Base-by-base conservation (phyloP, 75 land plant species). In the Adiantum capillusveneris region DNA sequence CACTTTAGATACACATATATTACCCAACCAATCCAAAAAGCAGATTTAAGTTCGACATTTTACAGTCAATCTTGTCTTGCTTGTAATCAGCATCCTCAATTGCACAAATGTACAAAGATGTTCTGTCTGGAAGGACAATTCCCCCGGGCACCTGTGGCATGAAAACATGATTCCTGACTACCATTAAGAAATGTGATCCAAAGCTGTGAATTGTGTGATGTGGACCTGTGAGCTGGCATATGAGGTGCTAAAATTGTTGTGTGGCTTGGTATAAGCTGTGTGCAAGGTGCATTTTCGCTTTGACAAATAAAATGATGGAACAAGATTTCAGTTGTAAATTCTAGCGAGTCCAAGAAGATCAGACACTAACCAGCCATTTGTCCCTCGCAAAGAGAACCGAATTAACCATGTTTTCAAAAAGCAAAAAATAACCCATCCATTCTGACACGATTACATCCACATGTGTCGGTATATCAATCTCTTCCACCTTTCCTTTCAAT, bases 361-460 rank as follows among this genome's bases (percentile, higher is more conserved):
- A n/a, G n/a, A n/a, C n/a, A n/a, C n/a, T n/a, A n/a, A n/a, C 98
- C 61, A 94, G 91, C 98, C 98, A 94, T 60, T 94, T 94, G 64
- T 94, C 91, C 48, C 98, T 97, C 12, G 98, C 98, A 84, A 90
- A 84, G 0, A 94, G 68, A 25, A 94, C 98, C 11, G 98, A 90
- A 63, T 94, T 73, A 22, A 94, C 60, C 98, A 94, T 94, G 55
- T 94, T 94, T 64, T 94, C 98, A 64, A 83, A 94, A 62, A 94
- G 57, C 29, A 94, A 70, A 70, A 94, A 94, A 64, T 94, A 94
- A 2, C 98, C 98, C 98, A 94, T 94, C 98, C 98, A 94, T 54
- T 94, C 98, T n/a, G 98, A 94, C 14, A 94, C 75, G 44, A 94
- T 94, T 22, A 90, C 73, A 58, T 94, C 98, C 11, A 94, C 98